phyloP scores from a whole-genome alignment of 2,329 filamentous ascomycete species.

The Xylariales sp. region DNA sequence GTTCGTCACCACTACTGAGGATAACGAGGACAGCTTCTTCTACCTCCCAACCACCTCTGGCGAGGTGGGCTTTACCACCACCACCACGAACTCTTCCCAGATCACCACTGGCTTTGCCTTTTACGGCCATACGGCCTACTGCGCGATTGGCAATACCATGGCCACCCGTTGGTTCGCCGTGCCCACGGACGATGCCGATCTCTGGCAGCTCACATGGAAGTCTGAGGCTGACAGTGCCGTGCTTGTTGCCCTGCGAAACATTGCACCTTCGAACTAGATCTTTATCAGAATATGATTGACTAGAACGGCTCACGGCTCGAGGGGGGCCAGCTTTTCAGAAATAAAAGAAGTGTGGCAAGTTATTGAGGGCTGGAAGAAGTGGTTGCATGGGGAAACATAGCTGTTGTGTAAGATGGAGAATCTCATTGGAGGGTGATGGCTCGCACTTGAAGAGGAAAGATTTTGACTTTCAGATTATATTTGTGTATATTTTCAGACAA shows the following conservation, averaged over 20 bases:
- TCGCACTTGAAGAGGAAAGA: too few species aligned
- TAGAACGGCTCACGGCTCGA: too few species aligned
- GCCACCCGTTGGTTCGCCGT: conserved; percentile 16
- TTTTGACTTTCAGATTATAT: too few species aligned
- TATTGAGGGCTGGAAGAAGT: too few species aligned
- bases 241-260: neutral
- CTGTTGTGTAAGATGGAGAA: too few species aligned
- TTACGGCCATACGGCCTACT: conserved; percentile 17
- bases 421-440: too few species aligned
- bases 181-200: conserved; percentile 10
- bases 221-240: conserved; percentile 7
- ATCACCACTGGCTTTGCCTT: conserved; percentile 15
- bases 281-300: too few species aligned
- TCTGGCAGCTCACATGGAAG: conserved; percentile 20
- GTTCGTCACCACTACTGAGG: conserved; percentile 10
- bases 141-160: conserved; percentile 9
- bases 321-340: too few species aligned
- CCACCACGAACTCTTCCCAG: conserved; percentile 1
- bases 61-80: conserved; percentile 12
- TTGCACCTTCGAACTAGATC: too few species aligned
- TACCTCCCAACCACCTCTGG: neutral
- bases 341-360: too few species aligned
- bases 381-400: too few species aligned
- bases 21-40: conserved; percentile 8
- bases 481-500: too few species aligned